A percentile compares a stretch with the other conserved stretches of the same genome.
Conservation (phyloP, 371 early-diverging fungal species). For the Encephalitozoon intestinalis region DNA sequence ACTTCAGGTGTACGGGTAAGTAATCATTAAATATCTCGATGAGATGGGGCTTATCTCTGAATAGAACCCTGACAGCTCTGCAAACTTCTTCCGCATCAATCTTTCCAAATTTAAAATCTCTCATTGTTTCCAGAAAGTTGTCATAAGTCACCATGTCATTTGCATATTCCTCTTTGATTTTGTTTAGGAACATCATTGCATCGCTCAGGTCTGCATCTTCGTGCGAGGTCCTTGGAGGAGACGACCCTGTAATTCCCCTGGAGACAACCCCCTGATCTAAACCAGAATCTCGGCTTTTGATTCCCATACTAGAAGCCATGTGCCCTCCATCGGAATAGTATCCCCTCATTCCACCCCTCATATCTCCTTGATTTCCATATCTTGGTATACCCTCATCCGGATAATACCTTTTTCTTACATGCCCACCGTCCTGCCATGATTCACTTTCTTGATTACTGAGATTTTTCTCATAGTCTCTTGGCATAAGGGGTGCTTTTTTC, state of each 20-base stretch:
- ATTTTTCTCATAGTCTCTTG: neutral
- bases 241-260: neutral
- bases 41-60: slow-evolving; percentile 77
- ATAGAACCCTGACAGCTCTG: slow-evolving; percentile 80
- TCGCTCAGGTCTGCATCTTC: slow-evolving; percentile 64
- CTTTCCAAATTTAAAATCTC: slow-evolving; percentile 89
- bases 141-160: slow-evolving; percentile 87
- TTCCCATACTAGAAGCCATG: neutral
- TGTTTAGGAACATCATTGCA: slow-evolving; percentile 87
- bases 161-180: slow-evolving; percentile 81
- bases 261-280: neutral
- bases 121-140: slow-evolving; percentile 93
- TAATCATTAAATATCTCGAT: slow-evolving; percentile 96
- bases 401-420: neutral
- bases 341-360: neutral
- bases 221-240: neutral
- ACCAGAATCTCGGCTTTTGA: neutral
- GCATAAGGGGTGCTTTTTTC: slow-evolving; percentile 9
- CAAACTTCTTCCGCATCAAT: slow-evolving; percentile 96
- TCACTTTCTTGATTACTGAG: slow-evolving; percentile 25
- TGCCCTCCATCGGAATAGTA: neutral
- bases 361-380: neutral
- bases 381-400: neutral
- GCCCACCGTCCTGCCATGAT: neutral
- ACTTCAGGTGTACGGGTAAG: slow-evolving; percentile 66